Conservation (phyloP, 2,329 filamentous ascomycete species). For the Fusarium sp. region DNA sequence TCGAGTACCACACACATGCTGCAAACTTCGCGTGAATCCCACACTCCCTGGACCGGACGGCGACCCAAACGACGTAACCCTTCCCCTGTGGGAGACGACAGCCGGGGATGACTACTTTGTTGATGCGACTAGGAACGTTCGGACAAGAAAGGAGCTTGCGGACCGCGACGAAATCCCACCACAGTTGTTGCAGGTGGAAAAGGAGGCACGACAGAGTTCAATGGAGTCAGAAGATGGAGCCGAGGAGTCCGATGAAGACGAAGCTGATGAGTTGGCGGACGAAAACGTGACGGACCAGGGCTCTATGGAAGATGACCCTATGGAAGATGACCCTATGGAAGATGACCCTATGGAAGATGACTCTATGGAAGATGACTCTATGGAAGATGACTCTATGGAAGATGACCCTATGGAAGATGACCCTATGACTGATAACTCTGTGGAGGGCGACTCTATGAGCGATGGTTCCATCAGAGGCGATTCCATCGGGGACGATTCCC, state of each 20-base stretch:
- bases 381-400: too few species aligned
- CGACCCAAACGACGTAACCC: constrained; percentile 5
- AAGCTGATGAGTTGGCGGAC: not conserved
- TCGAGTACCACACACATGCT: constrained; percentile 28
- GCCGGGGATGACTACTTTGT: constrained; percentile 18
- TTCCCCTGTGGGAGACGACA: constrained; percentile 27
- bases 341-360: too few species aligned
- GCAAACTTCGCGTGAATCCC: constrained; percentile 29
- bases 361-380: not conserved
- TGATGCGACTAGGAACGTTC: constrained; percentile 17
- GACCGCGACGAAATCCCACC: constrained; percentile 22
- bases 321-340: too few species aligned
- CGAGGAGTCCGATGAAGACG: not conserved
- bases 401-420: not conserved
- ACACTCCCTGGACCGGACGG: constrained; percentile 18
- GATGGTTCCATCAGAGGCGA: too few species aligned
- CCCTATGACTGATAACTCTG: not conserved
- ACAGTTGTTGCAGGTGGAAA: not conserved
- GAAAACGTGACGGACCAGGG: not conserved
- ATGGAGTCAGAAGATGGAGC: not conserved
- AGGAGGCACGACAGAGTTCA: not conserved
- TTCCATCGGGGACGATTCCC: not conserved
- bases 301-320: not conserved
- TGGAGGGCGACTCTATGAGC: too few species aligned
- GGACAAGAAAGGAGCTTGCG: constrained; percentile 15